A percentile compares a stretch with the other conserved stretches of the same genome.
These are phyloP conservation scores for Microbotryum lychnidis-dioicae DNA, from an alignment of 1,284 basidiomycete genomes.

Conservation along the genomic window DNA sequence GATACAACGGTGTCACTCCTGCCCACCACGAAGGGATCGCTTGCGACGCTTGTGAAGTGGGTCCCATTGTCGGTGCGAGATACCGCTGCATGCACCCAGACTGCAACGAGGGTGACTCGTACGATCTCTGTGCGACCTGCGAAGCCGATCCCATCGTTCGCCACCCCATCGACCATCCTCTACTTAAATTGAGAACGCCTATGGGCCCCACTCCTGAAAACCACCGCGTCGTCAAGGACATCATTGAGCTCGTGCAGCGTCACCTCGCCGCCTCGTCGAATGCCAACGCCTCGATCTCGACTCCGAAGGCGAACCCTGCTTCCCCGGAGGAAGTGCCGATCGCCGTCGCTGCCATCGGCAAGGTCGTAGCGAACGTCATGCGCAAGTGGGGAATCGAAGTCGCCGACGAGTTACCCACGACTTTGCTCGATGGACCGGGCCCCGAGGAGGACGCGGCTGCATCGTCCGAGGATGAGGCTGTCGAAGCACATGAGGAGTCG, in stretches of 20 bases:
- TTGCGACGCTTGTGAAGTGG: constrained; percentile 29
- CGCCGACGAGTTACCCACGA: not conserved
- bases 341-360: not conserved
- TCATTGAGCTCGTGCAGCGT: constrained; percentile 1
- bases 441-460: not conserved
- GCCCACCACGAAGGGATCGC: constrained; percentile 10
- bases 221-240: not conserved
- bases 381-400: not conserved
- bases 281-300: not conserved
- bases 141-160: constrained; percentile 25
- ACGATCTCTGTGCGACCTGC: constrained; percentile 28
- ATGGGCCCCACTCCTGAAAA: not conserved
- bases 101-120: constrained; percentile 14
- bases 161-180: constrained; percentile 22
- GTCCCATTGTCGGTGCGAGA: constrained; percentile 29
- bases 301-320: constrained; percentile 1
- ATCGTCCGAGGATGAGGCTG: not conserved
- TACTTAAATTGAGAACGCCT: constrained; percentile 32
- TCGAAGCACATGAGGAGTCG: too few relatives aligned
- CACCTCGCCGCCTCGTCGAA: not conserved
- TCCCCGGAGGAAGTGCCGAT: not conserved
- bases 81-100: constrained; percentile 35
- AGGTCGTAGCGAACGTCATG: not conserved
- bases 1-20: not conserved
- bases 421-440: not conserved